A percentile compares a stretch with the other conserved stretches of the same genome.
Conservation (phyloP, 164 flowering plant species). For the Aristolochia fimbriata region DNA sequence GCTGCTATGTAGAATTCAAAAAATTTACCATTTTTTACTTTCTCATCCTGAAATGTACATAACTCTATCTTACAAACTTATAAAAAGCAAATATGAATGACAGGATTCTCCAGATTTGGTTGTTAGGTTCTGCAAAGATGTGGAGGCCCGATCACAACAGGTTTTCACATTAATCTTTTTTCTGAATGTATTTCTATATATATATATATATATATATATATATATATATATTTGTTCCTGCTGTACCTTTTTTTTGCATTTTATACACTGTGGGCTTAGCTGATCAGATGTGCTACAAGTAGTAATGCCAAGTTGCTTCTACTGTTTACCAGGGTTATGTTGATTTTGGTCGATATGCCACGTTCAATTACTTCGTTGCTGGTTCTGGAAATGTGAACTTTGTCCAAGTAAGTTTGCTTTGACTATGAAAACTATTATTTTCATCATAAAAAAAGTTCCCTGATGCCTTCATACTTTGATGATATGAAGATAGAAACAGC, state of each 20-base stretch:
- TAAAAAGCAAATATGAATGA: constrained; percentile 11
- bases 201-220: neutral
- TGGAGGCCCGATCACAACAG: constrained; percentile 71
- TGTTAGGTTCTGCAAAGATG: constrained; percentile 88
- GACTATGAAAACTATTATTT: neutral
- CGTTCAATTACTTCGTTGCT: constrained; percentile 46
- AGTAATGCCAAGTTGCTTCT: neutral
- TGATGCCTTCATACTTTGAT: neutral
- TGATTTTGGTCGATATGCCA: constrained; percentile 71
- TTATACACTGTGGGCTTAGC: neutral
- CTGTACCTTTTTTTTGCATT: too few species aligned
- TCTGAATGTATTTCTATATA: neutral
- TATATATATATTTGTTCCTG: neutral
- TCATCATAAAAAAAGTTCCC: neutral
- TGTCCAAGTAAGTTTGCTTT: constrained; percentile 54
- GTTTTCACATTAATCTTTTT: constrained; percentile 22
- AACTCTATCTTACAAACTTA: neutral
- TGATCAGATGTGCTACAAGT: neutral
- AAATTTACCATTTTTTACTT: neutral
- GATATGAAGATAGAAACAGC: neutral
- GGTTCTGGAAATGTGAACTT: constrained; percentile 58
- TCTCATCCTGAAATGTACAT: neutral
- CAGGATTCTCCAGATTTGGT: constrained; percentile 56
- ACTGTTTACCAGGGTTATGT: constrained; percentile 57
- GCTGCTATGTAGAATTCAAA: neutral